Evolutionary conservation across 2,329 filamentous ascomycete genomes (phyloP).

Genomic region (Thielaviopsis populi): DNA sequence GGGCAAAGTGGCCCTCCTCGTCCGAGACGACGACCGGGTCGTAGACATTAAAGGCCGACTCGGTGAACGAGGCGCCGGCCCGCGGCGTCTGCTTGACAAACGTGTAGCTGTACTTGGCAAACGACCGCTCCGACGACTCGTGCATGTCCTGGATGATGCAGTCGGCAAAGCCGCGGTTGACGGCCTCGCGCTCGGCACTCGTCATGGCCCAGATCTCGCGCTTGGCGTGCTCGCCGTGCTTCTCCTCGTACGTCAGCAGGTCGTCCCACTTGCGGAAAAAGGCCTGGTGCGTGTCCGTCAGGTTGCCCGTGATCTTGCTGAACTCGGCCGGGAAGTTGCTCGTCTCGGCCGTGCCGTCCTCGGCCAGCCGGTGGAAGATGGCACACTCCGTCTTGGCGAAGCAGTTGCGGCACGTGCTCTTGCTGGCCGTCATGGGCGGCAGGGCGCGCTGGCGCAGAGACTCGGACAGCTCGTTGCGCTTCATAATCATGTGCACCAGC

Average conservation of each 20-base stretch:
- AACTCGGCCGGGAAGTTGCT: constrained; percentile 75
- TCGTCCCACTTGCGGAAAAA: constrained; percentile 96
- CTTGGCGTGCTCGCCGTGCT: constrained; percentile 70
- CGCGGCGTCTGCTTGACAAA: constrained; percentile 55
- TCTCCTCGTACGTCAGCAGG: constrained; percentile 85
- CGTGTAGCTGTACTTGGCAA: constrained; percentile 80
- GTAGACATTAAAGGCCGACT: constrained; percentile 73
- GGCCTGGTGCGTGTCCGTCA: constrained; percentile 57
- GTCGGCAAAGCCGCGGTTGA: constrained; percentile 79
- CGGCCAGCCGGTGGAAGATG: constrained; percentile 79
- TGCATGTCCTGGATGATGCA: constrained; percentile 45
- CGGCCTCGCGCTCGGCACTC: constrained; percentile 71
- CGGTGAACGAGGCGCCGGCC: constrained; percentile 64
- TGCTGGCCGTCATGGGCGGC: constrained; percentile 71
- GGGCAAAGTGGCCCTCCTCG: constrained; percentile 83
- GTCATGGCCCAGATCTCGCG: constrained; percentile 94
- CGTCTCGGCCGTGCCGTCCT: constrained; percentile 65
- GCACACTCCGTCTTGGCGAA: constrained; percentile 88
- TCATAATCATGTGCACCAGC: constrained; percentile 90
- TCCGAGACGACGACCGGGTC: constrained; percentile 96
- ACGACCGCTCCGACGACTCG: constrained; percentile 58
- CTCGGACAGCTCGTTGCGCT: constrained; percentile 77
- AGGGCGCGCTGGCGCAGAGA: constrained; percentile 72
- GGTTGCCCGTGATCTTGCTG: constrained; percentile 60
- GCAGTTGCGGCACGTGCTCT: constrained; percentile 69